Evolutionary conservation across 148 eudicot genomes (phyloP).

Genomic region (Persicaria tinctoria): DNA sequence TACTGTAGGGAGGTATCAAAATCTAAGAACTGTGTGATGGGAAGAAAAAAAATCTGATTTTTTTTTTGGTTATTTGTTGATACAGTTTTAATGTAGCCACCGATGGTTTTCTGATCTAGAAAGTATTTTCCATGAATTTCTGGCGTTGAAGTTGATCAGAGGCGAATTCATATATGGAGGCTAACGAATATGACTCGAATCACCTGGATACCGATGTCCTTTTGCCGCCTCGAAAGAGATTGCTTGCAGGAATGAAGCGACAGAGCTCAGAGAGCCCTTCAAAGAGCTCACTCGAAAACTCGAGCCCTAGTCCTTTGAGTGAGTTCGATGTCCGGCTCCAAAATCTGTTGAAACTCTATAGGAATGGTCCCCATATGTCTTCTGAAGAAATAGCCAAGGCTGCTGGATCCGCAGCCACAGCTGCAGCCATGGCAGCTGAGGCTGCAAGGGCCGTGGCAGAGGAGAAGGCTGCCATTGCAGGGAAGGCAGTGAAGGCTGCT

Average conservation of each 20-base stretch:
- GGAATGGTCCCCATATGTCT: constrained; percentile 49
- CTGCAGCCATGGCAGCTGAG: constrained; percentile 52
- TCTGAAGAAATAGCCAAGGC: constrained; percentile 60
- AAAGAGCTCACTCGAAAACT: constrained; percentile 22
- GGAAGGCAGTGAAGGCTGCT: constrained; percentile 75
- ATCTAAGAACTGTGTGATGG: not conserved
- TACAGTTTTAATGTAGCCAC: constrained; percentile 6
- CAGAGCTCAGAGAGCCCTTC: constrained; percentile 50
- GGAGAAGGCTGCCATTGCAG: constrained; percentile 75
- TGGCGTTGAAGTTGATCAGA: constrained; percentile 1
- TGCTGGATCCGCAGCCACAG: constrained; percentile 50
- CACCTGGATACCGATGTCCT: constrained; percentile 66
- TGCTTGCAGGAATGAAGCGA: constrained; percentile 68
- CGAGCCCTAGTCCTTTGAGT: constrained; percentile 14
- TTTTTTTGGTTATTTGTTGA: not conserved
- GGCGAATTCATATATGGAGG: constrained; percentile 40
- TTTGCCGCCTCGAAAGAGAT: constrained; percentile 94
- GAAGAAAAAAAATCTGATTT: not conserved
- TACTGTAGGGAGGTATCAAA: not conserved
- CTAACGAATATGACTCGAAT: constrained; percentile 44
- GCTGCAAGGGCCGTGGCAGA: constrained; percentile 80
- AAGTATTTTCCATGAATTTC: not conserved
- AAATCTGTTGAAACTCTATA: constrained; percentile 38
- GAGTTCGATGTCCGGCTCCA: constrained; percentile 46
- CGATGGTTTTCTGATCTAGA: not conserved